Base-by-base conservation (phyloP, 1,284 basidiomycete species). In the Ceratobasidium sp. region DNA sequence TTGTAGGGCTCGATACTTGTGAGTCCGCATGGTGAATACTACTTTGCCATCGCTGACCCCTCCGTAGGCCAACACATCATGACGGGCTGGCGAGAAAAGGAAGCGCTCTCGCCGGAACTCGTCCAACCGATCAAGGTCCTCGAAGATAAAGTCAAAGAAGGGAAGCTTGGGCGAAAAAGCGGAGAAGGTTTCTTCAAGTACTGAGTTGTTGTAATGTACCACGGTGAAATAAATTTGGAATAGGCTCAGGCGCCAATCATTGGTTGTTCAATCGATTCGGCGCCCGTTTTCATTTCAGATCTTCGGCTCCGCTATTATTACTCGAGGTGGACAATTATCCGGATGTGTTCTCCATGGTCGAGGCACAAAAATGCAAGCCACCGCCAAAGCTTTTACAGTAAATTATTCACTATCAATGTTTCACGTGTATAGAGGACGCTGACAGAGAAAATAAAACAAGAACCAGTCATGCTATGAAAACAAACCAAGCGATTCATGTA, bases 151-250 rank as follows among this genome's bases (percentile, higher is more conserved):
- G 83, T 86, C 60, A 77, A 79, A 70, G 79, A 83, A 74, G 83
- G 84, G 53, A 81, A 81, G 73, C 76, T 83, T 43, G 85, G 85
- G 32, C 77, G 83, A 72, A 86, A 86, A 80, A 80, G 77, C 50
- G 83, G 83, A 0, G 76, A 79, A 68, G 81, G 81, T n/a, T 81
- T 81, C 73, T 81, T 78, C 73, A 77, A 79, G 73, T 82, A 79
- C 55, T 69, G 25, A 47, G 17, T 3, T 57, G 55, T 57, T 25
- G n/a, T n/a, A n/a, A n/a, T n/a, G n/a, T n/a, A n/a, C n/a, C n/a
- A n/a, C n/a, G n/a, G n/a, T n/a, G n/a, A n/a, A n/a, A n/a, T n/a
- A n/a, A n/a, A n/a, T n/a, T n/a, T n/a, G n/a, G n/a, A n/a, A n/a
- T n/a, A n/a, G n/a, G n/a, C n/a, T n/a, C n/a, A n/a, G n/a, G n/a